phyloP scores from a whole-genome alignment of 768 basidiomycete species.

The Suillus weaverae region DNA sequence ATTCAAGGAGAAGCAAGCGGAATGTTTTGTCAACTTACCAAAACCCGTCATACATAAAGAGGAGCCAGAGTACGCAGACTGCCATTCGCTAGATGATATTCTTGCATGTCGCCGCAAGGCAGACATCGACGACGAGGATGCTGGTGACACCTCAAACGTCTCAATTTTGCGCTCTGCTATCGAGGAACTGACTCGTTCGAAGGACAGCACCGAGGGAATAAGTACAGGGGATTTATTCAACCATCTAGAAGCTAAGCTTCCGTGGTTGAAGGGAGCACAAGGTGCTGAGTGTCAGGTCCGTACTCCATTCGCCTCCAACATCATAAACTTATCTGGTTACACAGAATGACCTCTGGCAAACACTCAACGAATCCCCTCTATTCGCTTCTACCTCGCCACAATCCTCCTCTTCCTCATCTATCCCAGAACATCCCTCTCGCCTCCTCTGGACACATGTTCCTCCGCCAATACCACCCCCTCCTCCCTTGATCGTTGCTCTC shows the following conservation, averaged over 20 bases:
- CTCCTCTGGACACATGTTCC: slow-evolving; percentile 41
- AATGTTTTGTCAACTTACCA: slow-evolving; percentile 59
- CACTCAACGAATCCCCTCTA: slow-evolving; percentile 47
- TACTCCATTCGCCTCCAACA: background rate
- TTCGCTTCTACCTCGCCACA: slow-evolving; percentile 43
- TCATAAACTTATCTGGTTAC: slow-evolving; percentile 5
- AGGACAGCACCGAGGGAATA: slow-evolving; percentile 36
- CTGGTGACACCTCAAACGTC: slow-evolving; percentile 42
- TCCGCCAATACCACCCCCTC: slow-evolving; percentile 26
- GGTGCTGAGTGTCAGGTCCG: slow-evolving; percentile 57
- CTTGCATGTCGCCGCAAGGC: slow-evolving; percentile 18
- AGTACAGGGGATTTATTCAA: slow-evolving; percentile 62
- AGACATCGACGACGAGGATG: slow-evolving; percentile 11
- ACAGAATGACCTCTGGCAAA: slow-evolving; percentile 59
- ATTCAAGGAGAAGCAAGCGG: slow-evolving; percentile 55
- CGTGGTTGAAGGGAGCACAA: slow-evolving; percentile 55
- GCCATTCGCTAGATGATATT: slow-evolving; percentile 45
- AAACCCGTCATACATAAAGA: slow-evolving; percentile 53
- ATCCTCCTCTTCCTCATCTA: slow-evolving; percentile 6
- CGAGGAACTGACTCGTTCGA: slow-evolving; percentile 44
- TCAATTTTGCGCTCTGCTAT: slow-evolving; percentile 67
- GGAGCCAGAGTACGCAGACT: slow-evolving; percentile 41
- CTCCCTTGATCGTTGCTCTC: slow-evolving; percentile 30
- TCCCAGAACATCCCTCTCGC: slow-evolving; percentile 22
- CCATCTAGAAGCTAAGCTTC: slow-evolving; percentile 54